Percentiles rank a stretch among this genome's conserved stretches.
Evolutionary conservation across 768 basidiomycete genomes (phyloP).

Genomic region (Tulasnella sp.): DNA sequence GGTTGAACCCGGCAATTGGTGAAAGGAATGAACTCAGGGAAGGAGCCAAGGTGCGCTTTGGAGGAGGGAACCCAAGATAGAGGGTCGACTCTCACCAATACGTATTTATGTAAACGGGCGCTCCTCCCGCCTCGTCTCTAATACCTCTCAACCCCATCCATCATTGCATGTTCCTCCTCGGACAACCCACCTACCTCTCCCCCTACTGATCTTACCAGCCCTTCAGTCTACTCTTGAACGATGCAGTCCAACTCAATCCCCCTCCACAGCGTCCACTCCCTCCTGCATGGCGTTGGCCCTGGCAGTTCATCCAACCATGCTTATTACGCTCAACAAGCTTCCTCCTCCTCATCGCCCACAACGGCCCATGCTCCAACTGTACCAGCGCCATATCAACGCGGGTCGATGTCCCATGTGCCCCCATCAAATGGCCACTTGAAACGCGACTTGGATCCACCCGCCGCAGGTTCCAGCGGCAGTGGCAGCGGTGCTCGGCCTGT

Average conservation of each 20-base stretch:
- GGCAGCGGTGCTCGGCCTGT: conserved; percentile 36
- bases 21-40: too few species aligned
- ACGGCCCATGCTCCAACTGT: not conserved
- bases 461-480: not conserved
- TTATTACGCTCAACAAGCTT: not conserved
- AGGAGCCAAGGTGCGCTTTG: too few species aligned
- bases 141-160: too few species aligned
- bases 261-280: conserved; percentile 5
- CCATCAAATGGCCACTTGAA: not conserved
- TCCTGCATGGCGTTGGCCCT: not conserved
- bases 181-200: not conserved
- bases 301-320: too few species aligned
- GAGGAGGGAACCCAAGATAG: too few species aligned
- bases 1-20: too few species aligned
- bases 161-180: too few species aligned
- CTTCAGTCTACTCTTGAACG: not conserved
- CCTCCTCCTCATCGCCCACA: conserved; percentile 5
- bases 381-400: not conserved
- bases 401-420: too few species aligned
- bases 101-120: too few species aligned
- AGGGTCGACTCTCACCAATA: too few species aligned
- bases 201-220: not conserved
- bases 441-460: not conserved
- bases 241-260: conserved; percentile 9
- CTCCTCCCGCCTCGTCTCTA: too few species aligned